Percentiles rank a stretch among this genome's conserved stretches.
These are phyloP conservation scores for Musa schizocarpa DNA, from an alignment of 176 grass and related monocot species.

Conservation along the genomic window DNA sequence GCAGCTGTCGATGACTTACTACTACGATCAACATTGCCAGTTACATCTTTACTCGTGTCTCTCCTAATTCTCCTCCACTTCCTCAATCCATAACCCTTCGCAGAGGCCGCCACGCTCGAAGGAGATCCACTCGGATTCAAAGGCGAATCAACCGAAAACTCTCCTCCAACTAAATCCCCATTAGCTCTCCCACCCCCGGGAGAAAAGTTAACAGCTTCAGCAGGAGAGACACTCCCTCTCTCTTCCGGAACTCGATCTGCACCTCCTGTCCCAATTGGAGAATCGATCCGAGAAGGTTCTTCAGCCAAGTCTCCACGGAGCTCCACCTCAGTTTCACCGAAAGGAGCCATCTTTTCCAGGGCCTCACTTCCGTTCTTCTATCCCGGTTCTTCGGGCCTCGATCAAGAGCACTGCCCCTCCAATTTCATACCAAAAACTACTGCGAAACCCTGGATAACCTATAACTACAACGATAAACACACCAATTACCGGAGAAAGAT, in stretches of 20 bases:
- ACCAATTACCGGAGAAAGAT: background rate
- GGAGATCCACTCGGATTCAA: background rate
- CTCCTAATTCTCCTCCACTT: conserved; percentile 50
- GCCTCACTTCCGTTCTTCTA: conserved; percentile 9
- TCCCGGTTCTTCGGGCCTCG: background rate
- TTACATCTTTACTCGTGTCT: conserved; percentile 24
- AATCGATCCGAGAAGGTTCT: conserved; percentile 1
- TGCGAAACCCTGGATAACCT: background rate
- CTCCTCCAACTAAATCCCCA: conserved; percentile 3
- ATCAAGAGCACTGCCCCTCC: background rate
- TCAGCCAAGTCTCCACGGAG: conserved; percentile 2
- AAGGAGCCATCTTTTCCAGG: background rate
- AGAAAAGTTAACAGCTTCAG: background rate
- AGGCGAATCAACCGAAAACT: conserved; percentile 11
- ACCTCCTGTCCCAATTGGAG: background rate
- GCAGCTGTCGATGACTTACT: conserved; percentile 18
- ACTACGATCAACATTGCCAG: background rate
- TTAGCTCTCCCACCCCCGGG: background rate
- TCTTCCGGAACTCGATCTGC: background rate
- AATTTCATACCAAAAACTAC: conserved; percentile 15
- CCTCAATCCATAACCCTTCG: conserved; percentile 22
- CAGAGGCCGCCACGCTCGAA: background rate
- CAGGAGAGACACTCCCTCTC: conserved; percentile 3
- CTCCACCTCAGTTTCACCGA: conserved; percentile 14
- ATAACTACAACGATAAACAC: background rate